These are phyloP conservation scores for Raddia distichophylla DNA, from an alignment of 176 grass and related monocot genomes.

Conservation along the genomic window DNA sequence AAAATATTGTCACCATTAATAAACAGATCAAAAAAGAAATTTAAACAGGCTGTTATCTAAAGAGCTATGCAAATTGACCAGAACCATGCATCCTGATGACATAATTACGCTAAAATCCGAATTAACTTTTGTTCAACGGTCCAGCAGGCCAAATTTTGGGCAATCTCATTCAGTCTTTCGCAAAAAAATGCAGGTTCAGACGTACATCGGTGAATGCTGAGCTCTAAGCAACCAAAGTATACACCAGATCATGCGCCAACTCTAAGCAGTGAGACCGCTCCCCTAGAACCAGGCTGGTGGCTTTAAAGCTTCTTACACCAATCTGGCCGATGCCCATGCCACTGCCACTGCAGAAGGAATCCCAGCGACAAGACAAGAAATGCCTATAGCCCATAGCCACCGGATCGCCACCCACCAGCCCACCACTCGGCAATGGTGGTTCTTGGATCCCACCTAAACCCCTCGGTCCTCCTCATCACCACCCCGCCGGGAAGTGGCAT, in stretches of 20 bases:
- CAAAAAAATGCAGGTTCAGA: too few species aligned
- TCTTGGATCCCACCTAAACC: slow-evolving; percentile 30
- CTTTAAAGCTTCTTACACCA: neutral
- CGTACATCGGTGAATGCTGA: too few species aligned
- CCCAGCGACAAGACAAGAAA: too few species aligned
- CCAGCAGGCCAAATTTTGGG: neutral
- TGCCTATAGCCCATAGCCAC: neutral
- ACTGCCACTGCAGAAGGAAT: neutral
- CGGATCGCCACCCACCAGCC: neutral
- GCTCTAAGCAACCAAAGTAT: neutral
- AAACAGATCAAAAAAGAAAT: slow-evolving; percentile 1
- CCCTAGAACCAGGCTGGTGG: neutral
- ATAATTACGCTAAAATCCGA: neutral
- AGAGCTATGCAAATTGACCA: neutral
- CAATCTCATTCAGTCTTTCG: neutral
- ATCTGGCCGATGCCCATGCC: neutral
- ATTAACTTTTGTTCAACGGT: neutral
- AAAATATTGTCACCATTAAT: neutral
- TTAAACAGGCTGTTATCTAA: neutral
- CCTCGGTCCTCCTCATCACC: too few species aligned
- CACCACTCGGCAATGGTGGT: neutral
- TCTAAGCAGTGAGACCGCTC: slow-evolving; percentile 6
- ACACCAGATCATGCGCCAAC: slow-evolving; percentile 13
- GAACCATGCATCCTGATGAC: neutral
- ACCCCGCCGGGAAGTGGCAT: neutral